A percentile compares a stretch with the other conserved stretches of the same genome.
Evolutionary conservation across 495 filamentous ascomycete genomes (phyloP).

Genomic region (Aspergillus sclerotioniger): DNA sequence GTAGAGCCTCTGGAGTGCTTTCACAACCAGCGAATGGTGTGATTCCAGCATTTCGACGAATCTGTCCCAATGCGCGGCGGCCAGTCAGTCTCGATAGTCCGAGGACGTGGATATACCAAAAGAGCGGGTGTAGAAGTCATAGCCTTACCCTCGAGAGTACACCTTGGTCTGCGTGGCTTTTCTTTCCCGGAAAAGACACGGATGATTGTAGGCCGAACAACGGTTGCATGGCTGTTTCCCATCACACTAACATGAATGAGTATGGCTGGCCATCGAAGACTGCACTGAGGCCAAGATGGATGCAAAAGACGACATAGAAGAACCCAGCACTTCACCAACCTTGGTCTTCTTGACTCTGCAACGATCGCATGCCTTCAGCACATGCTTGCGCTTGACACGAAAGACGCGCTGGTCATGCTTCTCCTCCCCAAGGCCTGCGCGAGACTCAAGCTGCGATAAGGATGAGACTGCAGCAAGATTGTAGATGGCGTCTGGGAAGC

Average conservation of each 20-base stretch:
- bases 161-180: conserved; percentile 50
- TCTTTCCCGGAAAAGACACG: conserved; percentile 47
- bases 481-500: conserved; percentile 40
- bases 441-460: conserved; percentile 35
- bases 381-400: conserved; percentile 51
- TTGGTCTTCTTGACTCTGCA: conserved; percentile 52
- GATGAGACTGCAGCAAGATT: conserved; percentile 33
- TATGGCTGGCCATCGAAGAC: neutral
- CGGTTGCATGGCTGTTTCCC: conserved; percentile 50
- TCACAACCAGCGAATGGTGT: conserved; percentile 44
- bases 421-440: conserved; percentile 32
- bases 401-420: conserved; percentile 47
- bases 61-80: conserved; percentile 14
- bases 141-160: conserved; percentile 45
- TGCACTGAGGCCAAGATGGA: neutral
- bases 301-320: neutral
- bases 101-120: neutral
- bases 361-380: conserved; percentile 48
- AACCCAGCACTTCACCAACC: conserved; percentile 25
- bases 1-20: conserved; percentile 46
- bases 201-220: conserved; percentile 48
- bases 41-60: conserved; percentile 52
- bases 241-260: conserved; percentile 39
- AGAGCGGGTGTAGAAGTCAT: neutral
- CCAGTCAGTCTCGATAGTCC: conserved; percentile 3